phyloP scores from a whole-genome alignment of 2,329 filamentous ascomycete species.

The Talaromyces atroroseus region DNA sequence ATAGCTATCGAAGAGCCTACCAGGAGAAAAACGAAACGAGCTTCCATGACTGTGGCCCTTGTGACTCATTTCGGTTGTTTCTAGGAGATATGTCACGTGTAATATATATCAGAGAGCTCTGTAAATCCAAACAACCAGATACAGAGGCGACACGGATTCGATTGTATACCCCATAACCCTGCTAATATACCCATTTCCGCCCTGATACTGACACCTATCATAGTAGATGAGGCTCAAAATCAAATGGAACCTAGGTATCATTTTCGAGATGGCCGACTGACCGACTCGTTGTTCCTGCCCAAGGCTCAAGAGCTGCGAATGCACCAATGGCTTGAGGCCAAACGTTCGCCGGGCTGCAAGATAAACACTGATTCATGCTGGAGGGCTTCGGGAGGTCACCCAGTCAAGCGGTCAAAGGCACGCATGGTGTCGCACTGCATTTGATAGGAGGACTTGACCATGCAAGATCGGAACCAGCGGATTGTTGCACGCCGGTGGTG shows the following conservation, averaged over 20 bases:
- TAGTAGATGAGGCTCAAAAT: constrained; percentile 3
- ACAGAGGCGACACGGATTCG: background rate
- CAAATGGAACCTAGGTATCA: background rate
- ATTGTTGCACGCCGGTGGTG: background rate
- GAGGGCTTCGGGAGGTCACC: background rate
- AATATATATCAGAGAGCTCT: background rate
- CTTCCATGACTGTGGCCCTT: background rate
- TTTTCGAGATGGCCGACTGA: background rate
- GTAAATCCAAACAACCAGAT: background rate
- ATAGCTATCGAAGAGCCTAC: background rate
- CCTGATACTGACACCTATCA: background rate
- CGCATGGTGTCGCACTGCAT: background rate
- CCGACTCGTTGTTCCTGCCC: background rate
- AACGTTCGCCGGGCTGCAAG: too few species aligned
- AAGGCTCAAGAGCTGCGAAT: background rate
- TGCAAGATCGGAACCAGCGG: constrained; percentile 1
- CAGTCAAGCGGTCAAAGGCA: background rate
- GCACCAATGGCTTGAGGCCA: background rate
- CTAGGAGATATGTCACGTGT: background rate
- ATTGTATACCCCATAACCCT: background rate
- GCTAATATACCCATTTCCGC: background rate
- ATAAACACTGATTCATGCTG: background rate
- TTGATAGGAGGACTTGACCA: background rate
- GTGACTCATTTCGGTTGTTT: background rate
- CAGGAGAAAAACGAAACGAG: background rate